Conservation (phyloP, 106 monocot genomes). For the Dioscorea dumetorum region DNA sequence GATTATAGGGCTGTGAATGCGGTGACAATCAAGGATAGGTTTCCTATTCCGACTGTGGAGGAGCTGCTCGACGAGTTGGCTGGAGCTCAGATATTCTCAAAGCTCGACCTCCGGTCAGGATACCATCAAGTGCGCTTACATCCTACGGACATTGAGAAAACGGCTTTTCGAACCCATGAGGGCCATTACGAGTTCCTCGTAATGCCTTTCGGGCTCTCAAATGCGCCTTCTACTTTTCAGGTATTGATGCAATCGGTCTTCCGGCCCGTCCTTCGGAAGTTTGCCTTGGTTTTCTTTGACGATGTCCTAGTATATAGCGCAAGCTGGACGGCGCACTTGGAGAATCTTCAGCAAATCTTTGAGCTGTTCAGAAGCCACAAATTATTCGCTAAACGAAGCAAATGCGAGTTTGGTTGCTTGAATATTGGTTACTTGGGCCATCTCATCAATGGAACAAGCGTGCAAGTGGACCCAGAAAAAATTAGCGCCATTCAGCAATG, state of each 20-base stretch:
- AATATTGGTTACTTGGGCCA: not conserved
- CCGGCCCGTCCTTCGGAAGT: too few relatives aligned
- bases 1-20: constrained; percentile 7
- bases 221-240: too few relatives aligned
- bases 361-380: not conserved
- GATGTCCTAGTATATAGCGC: too few relatives aligned
- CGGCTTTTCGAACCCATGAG: constrained; percentile 12
- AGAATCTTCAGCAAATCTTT: constrained; percentile 1
- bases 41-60: constrained; percentile 6
- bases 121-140: constrained; percentile 19
- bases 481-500: not conserved
- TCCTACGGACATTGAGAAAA: not conserved
- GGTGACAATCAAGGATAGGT: not conserved
- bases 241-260: too few relatives aligned
- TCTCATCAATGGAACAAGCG: not conserved
- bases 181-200: too few relatives aligned
- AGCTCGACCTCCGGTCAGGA: constrained; percentile 10
- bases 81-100: constrained; percentile 14
- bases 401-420: not conserved
- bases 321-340: not conserved
- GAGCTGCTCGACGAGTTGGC: constrained; percentile 17
- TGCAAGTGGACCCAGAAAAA: not conserved
- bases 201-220: too few relatives aligned
- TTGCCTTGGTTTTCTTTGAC: too few relatives aligned
- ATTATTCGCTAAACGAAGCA: not conserved